phyloP scores from a whole-genome alignment of 1,284 basidiomycete species.

The Rhodotorula sp. region DNA sequence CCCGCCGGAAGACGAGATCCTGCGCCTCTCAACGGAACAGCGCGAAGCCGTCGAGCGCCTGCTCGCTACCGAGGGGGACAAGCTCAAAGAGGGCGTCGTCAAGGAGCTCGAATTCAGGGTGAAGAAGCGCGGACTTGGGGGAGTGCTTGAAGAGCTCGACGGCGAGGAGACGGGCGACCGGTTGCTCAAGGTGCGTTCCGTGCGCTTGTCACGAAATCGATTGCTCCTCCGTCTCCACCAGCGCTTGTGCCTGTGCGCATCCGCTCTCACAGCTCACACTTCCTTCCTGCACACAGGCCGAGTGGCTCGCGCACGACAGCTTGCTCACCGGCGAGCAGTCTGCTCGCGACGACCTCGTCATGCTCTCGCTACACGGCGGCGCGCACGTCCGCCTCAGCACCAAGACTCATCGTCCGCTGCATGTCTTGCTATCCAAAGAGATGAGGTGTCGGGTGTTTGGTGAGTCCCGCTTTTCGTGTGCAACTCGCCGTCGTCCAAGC shows the following conservation, averaged over 20 bases:
- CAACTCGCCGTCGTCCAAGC: too few relatives aligned
- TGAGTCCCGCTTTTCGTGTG: neutral
- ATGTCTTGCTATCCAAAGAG: conserved; percentile 13
- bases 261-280: neutral
- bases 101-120: neutral
- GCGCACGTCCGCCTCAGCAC: conserved; percentile 13
- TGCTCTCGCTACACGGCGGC: conserved; percentile 7
- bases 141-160: neutral
- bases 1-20: neutral
- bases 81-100: neutral
- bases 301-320: neutral
- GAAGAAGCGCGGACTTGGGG: neutral
- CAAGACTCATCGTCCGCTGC: conserved; percentile 11
- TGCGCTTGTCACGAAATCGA: neutral
- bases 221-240: neutral
- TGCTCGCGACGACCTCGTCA: neutral
- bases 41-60: neutral
- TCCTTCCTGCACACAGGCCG: neutral
- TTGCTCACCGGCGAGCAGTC: neutral
- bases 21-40: neutral
- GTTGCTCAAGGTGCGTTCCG: neutral
- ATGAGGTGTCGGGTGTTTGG: conserved; percentile 13
- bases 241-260: neutral
- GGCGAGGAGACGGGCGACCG: neutral
- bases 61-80: neutral